A percentile compares a stretch with the other conserved stretches of the same genome.
Evolutionary conservation across 371 early-diverging fungal genomes (phyloP).

Genomic region (Coemansia sp.): DNA sequence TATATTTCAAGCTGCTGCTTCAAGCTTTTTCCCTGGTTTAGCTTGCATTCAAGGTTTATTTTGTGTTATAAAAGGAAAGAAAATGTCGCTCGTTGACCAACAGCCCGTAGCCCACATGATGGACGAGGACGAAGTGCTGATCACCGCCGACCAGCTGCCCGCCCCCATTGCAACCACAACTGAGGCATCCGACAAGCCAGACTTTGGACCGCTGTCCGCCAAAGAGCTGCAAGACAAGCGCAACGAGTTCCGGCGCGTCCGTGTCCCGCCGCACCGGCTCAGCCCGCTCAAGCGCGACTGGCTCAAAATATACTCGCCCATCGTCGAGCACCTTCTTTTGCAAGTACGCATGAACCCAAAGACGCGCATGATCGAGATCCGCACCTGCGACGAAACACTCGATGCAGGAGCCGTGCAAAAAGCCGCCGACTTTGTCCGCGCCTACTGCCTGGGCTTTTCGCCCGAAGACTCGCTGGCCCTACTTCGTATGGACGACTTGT

Average conservation of each 20-base stretch:
- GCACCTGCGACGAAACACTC: constrained; percentile 78
- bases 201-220: constrained; percentile 47
- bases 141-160: constrained; percentile 59
- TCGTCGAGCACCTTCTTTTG: constrained; percentile 96
- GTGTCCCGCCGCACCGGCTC: constrained; percentile 92
- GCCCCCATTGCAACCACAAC: constrained; percentile 11
- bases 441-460: constrained; percentile 91
- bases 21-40: background rate
- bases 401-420: constrained; percentile 90
- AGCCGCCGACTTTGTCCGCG: constrained; percentile 93
- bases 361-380: constrained; percentile 85
- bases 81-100: constrained; percentile 13
- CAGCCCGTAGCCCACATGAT: constrained; percentile 8
- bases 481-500: constrained; percentile 93
- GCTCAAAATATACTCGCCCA: constrained; percentile 98
- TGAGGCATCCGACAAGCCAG: constrained; percentile 31
- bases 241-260: constrained; percentile 70
- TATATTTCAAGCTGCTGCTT: background rate
- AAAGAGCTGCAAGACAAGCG: constrained; percentile 61
- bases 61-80: background rate
- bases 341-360: constrained; percentile 96
- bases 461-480: constrained; percentile 93
- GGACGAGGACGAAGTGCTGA: constrained; percentile 59
- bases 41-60: constrained; percentile 2
- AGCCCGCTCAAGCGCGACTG: constrained; percentile 92